Base-by-base conservation (phyloP, 208 protist genomes). In the Kentomonas sorsogonicus region DNA sequence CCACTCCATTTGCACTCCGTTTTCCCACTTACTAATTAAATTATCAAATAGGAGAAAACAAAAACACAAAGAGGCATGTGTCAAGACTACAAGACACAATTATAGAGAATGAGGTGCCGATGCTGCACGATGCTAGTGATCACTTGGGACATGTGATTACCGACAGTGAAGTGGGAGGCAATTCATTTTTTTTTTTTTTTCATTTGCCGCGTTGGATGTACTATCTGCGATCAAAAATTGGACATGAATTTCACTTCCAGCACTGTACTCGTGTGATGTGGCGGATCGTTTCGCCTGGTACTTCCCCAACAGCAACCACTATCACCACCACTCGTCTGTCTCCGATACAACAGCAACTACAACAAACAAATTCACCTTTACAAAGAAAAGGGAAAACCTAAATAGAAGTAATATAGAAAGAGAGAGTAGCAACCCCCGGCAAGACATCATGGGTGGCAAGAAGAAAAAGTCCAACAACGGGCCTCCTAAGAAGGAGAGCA, bases 401-500 rank as follows among this genome's bases (percentile, higher is more conserved):
- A 5, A n/a, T 26, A 46, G 20, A 13, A 25, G 16, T 41, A 38
- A 23, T 2, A 40, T 45, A 56, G 38, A 43, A 43, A 3, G 3
- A 43, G 11, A 43, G 43, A 45, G 43, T 16, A 38, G 11, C 5
- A 38, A 36, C 33, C 5, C 15, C 4, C 10, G 10, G 15, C 6
- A 4, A 52, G 9, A 52, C 39, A 53, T 11, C 20, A 95, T 95
- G 89, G 89, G 89, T 53, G 89, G 89, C 30, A 90, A 84, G 33
- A 76, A 82, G 34, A 83, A 85, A 22, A 91, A 91, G 70, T 71
- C 85, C 38, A 75, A 52, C 41, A 83, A 72, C 13, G 81, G 73
- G 15, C 80, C 81, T 13, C 64, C 93, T 59, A 95, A 95, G 65
- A 95, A 95, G 69, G 85, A 91, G 61, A 91, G 89, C 66, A 92